Base-by-base conservation (phyloP, 495 filamentous ascomycete species). In the Pyrenopolyporus hunteri region DNA sequence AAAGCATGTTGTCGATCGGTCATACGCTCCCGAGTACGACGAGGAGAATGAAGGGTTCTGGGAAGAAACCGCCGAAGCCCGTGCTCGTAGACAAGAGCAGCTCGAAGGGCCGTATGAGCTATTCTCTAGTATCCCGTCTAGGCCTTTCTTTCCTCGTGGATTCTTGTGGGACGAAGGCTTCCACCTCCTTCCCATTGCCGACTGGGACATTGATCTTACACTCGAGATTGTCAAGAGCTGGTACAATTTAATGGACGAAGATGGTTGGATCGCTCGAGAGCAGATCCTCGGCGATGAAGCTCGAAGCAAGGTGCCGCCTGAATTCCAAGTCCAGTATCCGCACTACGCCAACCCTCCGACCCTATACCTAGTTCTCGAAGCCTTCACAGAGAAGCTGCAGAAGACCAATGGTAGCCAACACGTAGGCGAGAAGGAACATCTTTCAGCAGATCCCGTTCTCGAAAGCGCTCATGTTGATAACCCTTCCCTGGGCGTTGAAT, bases 121-220 rank as follows among this genome's bases (percentile, higher is more conserved):
- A 1, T 98, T 93, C 69, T 96, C 93, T 22, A 92, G 89, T 70
- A 89, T 98, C 51, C 94, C 94, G 4, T 97, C 93, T 19, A 80
- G 94, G 11, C 90, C 94, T 1, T 98, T 98, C 81, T 98, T 98
- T 72, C 95, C 94, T 0, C 79, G 94, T 67, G 94, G 94, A 0
- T 98, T 98, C 73, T 80, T 97, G 6, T 98, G 94, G 94, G 94
- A 98, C 71, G 94, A 98, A 69, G 94, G 94, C 1, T 98, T 98
- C 75, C 94, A 98, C 69, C 79, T 98, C 28, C 81, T 98, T 50
- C 95, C 95, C 13, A 84, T 98, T 39, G 82, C 89, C 16, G 95
- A 98, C 63, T 98, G 91, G 85, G 94, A 98, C 67, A 86, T 90
- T 26, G 92, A 96, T 70, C 83, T 98, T 40, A 87, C 90, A 0